These are phyloP conservation scores for Fusarium veterinarium DNA, from an alignment of 2,329 filamentous ascomycete species.

Conservation along the genomic window DNA sequence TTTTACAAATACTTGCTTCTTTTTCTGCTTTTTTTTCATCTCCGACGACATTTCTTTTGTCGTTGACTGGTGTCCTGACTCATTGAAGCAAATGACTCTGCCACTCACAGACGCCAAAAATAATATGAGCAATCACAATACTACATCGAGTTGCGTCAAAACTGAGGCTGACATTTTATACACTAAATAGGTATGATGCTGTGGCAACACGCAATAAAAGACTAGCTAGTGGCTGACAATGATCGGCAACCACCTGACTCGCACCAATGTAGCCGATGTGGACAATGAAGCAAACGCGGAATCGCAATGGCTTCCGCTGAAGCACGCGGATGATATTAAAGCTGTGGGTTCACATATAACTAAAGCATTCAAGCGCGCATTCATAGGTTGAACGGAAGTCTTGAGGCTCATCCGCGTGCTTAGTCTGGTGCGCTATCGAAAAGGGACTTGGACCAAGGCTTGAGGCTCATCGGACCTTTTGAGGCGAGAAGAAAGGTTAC, in stretches of 20 bases:
- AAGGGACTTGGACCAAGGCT: background rate
- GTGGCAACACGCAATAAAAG: background rate
- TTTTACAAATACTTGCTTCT: background rate
- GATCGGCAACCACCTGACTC: constrained; percentile 7
- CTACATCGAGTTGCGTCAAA: background rate
- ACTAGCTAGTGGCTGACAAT: background rate
- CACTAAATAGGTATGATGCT: background rate
- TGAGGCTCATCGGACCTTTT: background rate
- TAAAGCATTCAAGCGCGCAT: background rate
- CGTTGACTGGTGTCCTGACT: background rate
- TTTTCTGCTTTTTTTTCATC: background rate
- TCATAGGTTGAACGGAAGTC: background rate
- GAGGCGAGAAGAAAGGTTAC: background rate
- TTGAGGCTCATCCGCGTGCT: background rate
- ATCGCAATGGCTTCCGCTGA: background rate
- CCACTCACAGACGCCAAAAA: background rate
- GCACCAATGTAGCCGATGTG: no score
- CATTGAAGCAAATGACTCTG: background rate
- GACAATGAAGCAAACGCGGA: background rate
- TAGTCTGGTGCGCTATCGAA: background rate
- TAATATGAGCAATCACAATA: background rate
- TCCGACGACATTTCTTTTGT: background rate
- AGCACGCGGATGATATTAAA: background rate
- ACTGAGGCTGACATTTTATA: constrained; percentile 5
- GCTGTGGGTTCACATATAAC: background rate